These are phyloP conservation scores for Passalora sequoiae DNA, from an alignment of 2,329 filamentous ascomycete genomes.

Conservation along the genomic window DNA sequence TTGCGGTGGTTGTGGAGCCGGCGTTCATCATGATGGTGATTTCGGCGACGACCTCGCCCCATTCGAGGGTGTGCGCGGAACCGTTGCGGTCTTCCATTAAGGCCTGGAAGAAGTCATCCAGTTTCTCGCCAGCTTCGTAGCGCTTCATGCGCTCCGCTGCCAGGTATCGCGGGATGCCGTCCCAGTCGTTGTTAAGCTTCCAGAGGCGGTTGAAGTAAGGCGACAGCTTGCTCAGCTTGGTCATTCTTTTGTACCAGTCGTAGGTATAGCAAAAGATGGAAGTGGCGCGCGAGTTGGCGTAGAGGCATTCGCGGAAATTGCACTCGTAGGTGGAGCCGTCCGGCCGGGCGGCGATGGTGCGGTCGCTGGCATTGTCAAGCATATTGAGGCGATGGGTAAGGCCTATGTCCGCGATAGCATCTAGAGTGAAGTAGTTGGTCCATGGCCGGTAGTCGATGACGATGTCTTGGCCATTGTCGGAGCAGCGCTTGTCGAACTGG, in stretches of 20 bases:
- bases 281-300: conserved; percentile 49
- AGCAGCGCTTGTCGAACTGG: conserved; percentile 35
- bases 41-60: conserved; percentile 56
- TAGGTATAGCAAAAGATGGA: conserved; percentile 49
- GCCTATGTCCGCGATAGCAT: conserved; percentile 39
- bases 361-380: conserved; percentile 35
- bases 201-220: conserved; percentile 42
- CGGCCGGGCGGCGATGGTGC: conserved; percentile 22
- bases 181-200: conserved; percentile 38
- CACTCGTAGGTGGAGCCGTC: conserved; percentile 43
- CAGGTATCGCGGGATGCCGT: conserved; percentile 47
- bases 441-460: conserved; percentile 36
- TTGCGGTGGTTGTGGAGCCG: conserved; percentile 41
- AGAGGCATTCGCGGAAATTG: conserved; percentile 48
- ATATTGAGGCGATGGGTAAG: conserved; percentile 36
- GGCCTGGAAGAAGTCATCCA: conserved; percentile 55
- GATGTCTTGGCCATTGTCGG: conserved; percentile 24
- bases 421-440: conserved; percentile 37
- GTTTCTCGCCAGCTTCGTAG: conserved; percentile 49
- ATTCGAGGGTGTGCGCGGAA: conserved; percentile 46
- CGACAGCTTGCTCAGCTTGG: conserved; percentile 43
- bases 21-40: conserved; percentile 50
- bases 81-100: conserved; percentile 51
- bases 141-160: conserved; percentile 42
- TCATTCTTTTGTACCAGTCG: conserved; percentile 47